Evolutionary conservation across 768 basidiomycete species (phyloP), one percentile per base, ranked within the genome.

Genomic region (Boletus vinaceobasis): DNA sequence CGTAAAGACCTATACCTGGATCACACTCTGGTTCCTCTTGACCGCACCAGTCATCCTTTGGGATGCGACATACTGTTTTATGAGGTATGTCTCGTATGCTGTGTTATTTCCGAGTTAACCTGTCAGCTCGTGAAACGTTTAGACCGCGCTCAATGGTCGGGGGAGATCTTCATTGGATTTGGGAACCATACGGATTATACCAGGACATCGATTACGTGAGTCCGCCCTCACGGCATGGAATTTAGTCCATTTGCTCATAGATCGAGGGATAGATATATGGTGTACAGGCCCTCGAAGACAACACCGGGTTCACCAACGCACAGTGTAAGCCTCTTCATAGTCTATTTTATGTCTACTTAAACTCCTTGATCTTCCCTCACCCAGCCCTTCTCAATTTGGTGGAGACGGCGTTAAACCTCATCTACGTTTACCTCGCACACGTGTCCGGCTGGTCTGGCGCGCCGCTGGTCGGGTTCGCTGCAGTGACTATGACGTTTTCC

Each of bases 141-240:
- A 92, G 92, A 36, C 93, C 93, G 19, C 81, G 91, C 21, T 93
- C 91, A 4, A 90, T 94, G 85, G 74, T 74, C 60, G 92, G 90
- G 1, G 93, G 93, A 3, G 91, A 94, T 70, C 75, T 94, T 43
- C 88, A 93, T 62, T 95, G 92, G 93, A 80, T 95, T 42, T 96
- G 93, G 93, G 75, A 79, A 55, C 91, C 91, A 2, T 95, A 95
- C 65, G 79, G 77, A 26, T 55, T 88, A 31, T 93, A 92, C 71
- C 86, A 90, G 64, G 74, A 86, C n/a, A 74, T 91, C 33, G 74
- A 78, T 56, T 65, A 72, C 42, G 74, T 77, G 58, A 51, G 74
- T 68, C 32, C 11, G 5, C n/a, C 21, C 39, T 43, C 19, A 4
- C 15, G 5, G 17, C 8, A 7, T 7, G 32, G 6, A 10, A 14